phyloP scores from a whole-genome alignment of 2,329 filamentous ascomycete species.

The Teratosphaeria zuluensis region DNA sequence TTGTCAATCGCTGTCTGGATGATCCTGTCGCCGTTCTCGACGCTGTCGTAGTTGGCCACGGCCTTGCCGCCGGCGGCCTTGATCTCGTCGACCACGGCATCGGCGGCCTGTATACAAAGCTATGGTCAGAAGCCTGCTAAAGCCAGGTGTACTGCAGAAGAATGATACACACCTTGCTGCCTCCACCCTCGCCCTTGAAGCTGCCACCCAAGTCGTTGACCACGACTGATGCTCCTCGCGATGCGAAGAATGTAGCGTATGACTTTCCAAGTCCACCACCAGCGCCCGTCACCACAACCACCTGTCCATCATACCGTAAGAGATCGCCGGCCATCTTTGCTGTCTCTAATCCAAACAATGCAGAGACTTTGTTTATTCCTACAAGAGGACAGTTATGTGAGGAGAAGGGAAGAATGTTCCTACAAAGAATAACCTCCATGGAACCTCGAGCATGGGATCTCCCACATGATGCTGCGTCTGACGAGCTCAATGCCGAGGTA shows the following conservation, averaged over 20 bases:
- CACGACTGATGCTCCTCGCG: constrained; percentile 84
- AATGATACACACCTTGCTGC: constrained; percentile 58
- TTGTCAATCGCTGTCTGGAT: constrained; percentile 76
- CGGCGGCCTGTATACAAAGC: constrained; percentile 52
- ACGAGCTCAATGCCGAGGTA: neutral
- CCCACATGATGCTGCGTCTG: neutral
- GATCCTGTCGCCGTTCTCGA: constrained; percentile 87
- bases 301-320: constrained; percentile 78
- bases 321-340: constrained; percentile 49
- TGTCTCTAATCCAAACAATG: neutral
- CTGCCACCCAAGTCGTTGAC: constrained; percentile 93
- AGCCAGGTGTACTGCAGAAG: neutral
- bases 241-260: constrained; percentile 83
- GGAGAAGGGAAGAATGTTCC: neutral
- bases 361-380: neutral
- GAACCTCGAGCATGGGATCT: neutral
- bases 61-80: constrained; percentile 85
- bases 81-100: constrained; percentile 75
- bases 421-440: neutral
- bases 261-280: constrained; percentile 73
- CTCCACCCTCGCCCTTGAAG: constrained; percentile 84
- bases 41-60: constrained; percentile 93
- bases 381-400: neutral
- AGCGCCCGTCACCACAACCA: constrained; percentile 78
- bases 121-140: neutral